Conservation (phyloP, 2,329 filamentous ascomycete genomes). For the Colletotrichum cuscutae region DNA sequence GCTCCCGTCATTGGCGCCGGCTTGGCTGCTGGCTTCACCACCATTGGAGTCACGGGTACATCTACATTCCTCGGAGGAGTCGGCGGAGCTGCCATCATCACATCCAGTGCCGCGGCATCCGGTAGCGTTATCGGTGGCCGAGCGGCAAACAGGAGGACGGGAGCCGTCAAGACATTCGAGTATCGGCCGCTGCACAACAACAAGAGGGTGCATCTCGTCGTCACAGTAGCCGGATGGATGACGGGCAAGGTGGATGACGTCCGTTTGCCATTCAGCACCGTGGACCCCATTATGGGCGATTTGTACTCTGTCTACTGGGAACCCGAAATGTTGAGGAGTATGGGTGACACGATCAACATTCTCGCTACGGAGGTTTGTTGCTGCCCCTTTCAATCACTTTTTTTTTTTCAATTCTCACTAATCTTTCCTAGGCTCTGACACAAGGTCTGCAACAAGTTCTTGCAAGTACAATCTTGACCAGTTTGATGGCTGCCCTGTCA, state of each 20-base stretch:
- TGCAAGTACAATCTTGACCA: constrained; percentile 86
- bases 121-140: constrained; percentile 87
- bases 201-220: constrained; percentile 93
- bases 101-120: constrained; percentile 85
- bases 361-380: constrained; percentile 89
- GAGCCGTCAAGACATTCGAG: constrained; percentile 95
- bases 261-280: constrained; percentile 92
- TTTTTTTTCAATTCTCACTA: constrained; percentile 35
- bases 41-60: constrained; percentile 91
- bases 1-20: constrained; percentile 95
- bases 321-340: constrained; percentile 96
- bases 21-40: constrained; percentile 92
- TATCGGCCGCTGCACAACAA: constrained; percentile 98
- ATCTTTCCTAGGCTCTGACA: constrained; percentile 79
- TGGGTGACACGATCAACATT: constrained; percentile 99
- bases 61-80: constrained; percentile 89
- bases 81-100: constrained; percentile 93
- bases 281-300: constrained; percentile 98
- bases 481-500: constrained; percentile 91
- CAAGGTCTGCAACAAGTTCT: constrained; percentile 96
- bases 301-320: constrained; percentile 98
- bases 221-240: constrained; percentile 98
- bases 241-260: constrained; percentile 98
- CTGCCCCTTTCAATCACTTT: constrained; percentile 23
- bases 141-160: constrained; percentile 88